Percentiles rank a stretch among this genome's conserved stretches.
phyloP scores from a whole-genome alignment of 2,329 filamentous ascomycete species.

The Fusarium piperis region DNA sequence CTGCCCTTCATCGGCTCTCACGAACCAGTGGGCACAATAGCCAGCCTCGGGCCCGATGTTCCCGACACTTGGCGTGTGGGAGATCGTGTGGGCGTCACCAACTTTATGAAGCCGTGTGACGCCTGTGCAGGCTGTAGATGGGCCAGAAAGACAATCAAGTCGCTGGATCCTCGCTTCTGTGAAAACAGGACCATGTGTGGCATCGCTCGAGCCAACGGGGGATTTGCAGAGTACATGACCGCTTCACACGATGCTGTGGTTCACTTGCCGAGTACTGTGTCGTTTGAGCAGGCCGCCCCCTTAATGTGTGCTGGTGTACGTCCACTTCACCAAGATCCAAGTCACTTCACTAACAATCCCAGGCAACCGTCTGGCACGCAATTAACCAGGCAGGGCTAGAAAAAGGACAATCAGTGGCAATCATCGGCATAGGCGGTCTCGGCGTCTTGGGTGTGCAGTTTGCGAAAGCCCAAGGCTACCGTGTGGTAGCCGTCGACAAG shows the following conservation, averaged over 20 bases:
- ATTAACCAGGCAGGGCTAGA: conserved; percentile 16
- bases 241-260: conserved; percentile 23
- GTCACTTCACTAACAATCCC: neutral
- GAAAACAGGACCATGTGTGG: conserved; percentile 30
- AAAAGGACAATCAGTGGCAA: conserved; percentile 11
- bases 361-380: conserved; percentile 34
- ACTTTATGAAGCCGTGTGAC: conserved; percentile 30
- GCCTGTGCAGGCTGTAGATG: conserved; percentile 28
- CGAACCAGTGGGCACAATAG: conserved; percentile 36
- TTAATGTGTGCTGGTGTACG: conserved; percentile 30
- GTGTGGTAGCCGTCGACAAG: conserved; percentile 43
- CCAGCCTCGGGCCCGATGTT: conserved; percentile 18
- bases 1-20: conserved; percentile 34
- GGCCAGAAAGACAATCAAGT: conserved; percentile 7
- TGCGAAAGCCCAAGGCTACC: conserved; percentile 41
- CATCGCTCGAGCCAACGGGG: conserved; percentile 17
- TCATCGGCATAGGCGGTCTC: conserved; percentile 40
- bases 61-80: conserved; percentile 17
- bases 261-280: conserved; percentile 14
- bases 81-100: conserved; percentile 29
- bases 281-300: conserved; percentile 32
- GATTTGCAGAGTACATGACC: conserved; percentile 32
- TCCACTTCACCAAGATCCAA: neutral
- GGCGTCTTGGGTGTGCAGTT: conserved; percentile 42
- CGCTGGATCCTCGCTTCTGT: conserved; percentile 30